These are phyloP conservation scores for Tylopilus sp. DNA, from an alignment of 768 basidiomycete genomes.

Conservation along the genomic window DNA sequence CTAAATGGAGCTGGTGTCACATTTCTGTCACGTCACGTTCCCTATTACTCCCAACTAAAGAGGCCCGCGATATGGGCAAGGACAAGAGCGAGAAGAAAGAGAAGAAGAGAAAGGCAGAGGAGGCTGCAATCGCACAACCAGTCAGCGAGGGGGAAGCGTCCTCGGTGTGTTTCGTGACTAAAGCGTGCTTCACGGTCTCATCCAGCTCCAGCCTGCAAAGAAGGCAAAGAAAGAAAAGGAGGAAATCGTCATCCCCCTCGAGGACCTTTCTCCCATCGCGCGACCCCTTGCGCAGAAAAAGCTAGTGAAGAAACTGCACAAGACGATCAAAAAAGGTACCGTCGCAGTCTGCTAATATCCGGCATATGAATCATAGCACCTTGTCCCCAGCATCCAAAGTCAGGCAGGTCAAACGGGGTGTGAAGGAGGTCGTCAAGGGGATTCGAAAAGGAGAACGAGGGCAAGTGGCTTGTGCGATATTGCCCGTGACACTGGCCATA, in stretches of 20 bases:
- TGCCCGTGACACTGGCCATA: constrained; percentile 4
- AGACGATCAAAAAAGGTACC: constrained; percentile 87
- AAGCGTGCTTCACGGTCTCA: constrained; percentile 29
- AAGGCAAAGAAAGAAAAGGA: constrained; percentile 61
- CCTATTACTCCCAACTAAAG: background rate
- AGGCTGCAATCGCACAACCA: constrained; percentile 16
- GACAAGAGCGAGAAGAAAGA: constrained; percentile 77
- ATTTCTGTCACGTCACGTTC: constrained; percentile 18
- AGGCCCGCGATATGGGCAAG: constrained; percentile 49
- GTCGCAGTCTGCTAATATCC: background rate
- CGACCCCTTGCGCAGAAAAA: constrained; percentile 92
- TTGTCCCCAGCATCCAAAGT: constrained; percentile 74
- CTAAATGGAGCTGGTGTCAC: constrained; percentile 20
- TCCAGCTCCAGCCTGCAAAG: constrained; percentile 39
- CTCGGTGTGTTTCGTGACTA: constrained; percentile 28
- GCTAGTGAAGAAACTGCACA: constrained; percentile 90
- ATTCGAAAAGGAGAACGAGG: constrained; percentile 98
- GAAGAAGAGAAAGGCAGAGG: constrained; percentile 57
- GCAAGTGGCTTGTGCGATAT: constrained; percentile 41
- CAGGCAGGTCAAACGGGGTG: constrained; percentile 94
- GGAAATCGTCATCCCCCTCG: constrained; percentile 63
- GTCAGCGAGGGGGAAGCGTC: constrained; percentile 42
- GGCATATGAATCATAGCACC: background rate
- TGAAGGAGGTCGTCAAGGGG: constrained; percentile 98
- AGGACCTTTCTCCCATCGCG: constrained; percentile 92